Evolutionary conservation across 306 rosid species (phyloP).

Genomic region (Cyamopsis tetragonoloba): DNA sequence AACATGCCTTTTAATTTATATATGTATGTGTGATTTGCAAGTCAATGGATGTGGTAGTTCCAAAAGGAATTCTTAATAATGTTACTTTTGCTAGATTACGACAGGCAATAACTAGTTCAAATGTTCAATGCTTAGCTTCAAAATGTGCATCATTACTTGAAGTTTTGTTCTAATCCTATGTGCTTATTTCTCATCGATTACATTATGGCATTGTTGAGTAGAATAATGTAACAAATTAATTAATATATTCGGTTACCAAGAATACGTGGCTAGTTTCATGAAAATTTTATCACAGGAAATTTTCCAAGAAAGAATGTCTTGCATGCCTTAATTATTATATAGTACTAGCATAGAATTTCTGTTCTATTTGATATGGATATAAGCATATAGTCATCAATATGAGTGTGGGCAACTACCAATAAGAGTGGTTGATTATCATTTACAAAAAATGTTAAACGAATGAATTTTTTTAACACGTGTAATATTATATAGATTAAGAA

Average conservation of each 20-base stretch:
- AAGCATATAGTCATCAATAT: background rate
- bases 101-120: too few relatives aligned
- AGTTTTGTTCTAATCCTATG: background rate
- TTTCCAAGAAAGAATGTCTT: slow-evolving; percentile 14
- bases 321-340: background rate
- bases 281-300: background rate
- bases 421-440: background rate
- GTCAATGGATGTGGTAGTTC: slow-evolving; percentile 20
- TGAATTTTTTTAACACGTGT: too few relatives aligned
- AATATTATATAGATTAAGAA: too few relatives aligned
- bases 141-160: background rate
- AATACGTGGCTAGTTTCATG: background rate
- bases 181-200: background rate
- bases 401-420: background rate
- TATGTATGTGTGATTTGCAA: background rate
- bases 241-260: background rate
- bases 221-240: background rate
- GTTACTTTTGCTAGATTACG: background rate
- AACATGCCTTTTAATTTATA: background rate
- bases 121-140: background rate
- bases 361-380: background rate
- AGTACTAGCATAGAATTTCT: background rate
- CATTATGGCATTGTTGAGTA: background rate
- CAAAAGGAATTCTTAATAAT: background rate
- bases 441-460: too few relatives aligned